phyloP scores from a whole-genome alignment of 2,329 filamentous ascomycete species.

The Xylariaceae sp. region DNA sequence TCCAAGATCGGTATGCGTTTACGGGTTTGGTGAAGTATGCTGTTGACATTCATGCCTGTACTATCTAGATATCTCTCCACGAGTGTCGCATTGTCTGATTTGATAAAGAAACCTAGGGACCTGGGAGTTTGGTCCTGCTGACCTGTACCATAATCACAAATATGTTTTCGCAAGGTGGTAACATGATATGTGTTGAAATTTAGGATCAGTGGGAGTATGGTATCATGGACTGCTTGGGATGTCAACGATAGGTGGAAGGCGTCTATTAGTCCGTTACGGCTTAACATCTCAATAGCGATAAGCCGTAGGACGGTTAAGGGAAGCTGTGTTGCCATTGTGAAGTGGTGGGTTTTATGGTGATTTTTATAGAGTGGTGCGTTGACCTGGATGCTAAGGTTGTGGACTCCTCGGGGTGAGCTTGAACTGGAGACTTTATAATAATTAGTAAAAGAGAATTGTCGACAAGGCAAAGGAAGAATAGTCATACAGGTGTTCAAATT shows the following conservation, averaged over 20 bases:
- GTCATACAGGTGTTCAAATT: too few species aligned
- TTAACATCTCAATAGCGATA: background rate
- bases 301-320: background rate
- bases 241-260: background rate
- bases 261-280: background rate
- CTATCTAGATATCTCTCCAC: background rate
- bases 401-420: too few species aligned
- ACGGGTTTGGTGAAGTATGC: too few species aligned
- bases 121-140: background rate
- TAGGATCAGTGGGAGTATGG: background rate
- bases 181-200: too few species aligned
- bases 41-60: background rate
- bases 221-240: background rate
- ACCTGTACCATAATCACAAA: too few species aligned
- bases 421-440: too few species aligned
- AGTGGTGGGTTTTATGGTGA: too few species aligned
- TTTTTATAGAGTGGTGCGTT: too few species aligned
- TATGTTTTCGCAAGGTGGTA: too few species aligned
- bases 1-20: background rate
- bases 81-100: background rate
- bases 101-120: background rate
- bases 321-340: background rate
- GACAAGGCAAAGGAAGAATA: too few species aligned
- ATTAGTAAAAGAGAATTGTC: too few species aligned
- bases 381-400: too few species aligned